Percentiles rank a stretch among this genome's conserved stretches.
Conservation (phyloP, 2,329 filamentous ascomycete species). For the Xylaria sp. region DNA sequence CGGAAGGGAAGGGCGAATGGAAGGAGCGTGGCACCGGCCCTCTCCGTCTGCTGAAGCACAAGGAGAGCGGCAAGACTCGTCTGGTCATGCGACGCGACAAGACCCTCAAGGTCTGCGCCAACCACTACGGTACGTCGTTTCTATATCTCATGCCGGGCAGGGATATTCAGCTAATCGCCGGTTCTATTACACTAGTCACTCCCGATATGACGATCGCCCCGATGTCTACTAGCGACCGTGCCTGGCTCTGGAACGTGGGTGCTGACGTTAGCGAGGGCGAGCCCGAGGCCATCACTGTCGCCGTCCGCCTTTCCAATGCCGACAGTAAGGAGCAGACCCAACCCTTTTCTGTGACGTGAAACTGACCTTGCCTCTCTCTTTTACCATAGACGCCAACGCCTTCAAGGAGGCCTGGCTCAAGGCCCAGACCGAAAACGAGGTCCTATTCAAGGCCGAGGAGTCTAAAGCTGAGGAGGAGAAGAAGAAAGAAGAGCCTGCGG, state of each 20-base stretch:
- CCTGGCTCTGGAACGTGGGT: slow-evolving; percentile 98
- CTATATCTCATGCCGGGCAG: background rate
- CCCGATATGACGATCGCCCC: slow-evolving; percentile 98
- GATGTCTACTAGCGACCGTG: slow-evolving; percentile 96
- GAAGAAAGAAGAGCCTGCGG: slow-evolving; percentile 23
- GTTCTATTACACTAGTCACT: slow-evolving; percentile 65
- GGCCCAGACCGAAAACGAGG: slow-evolving; percentile 95
- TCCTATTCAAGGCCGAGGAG: slow-evolving; percentile 62
- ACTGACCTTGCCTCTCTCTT: slow-evolving; percentile 31
- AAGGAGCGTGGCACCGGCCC: slow-evolving; percentile 99
- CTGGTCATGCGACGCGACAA: slow-evolving; percentile 99
- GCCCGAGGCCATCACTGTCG: slow-evolving; percentile 92
- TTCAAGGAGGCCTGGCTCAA: slow-evolving; percentile 99
- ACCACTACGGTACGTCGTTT: slow-evolving; percentile 86
- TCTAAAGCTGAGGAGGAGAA: slow-evolving; percentile 34
- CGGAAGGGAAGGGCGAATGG: slow-evolving; percentile 74
- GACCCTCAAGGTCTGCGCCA: slow-evolving; percentile 99
- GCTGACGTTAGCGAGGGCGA: slow-evolving; percentile 98
- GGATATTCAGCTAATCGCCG: slow-evolving; percentile 15
- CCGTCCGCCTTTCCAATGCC: slow-evolving; percentile 96
- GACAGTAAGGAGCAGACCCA: slow-evolving; percentile 71
- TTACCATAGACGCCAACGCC: slow-evolving; percentile 76
- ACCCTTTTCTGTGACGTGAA: slow-evolving; percentile 1
- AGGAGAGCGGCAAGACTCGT: slow-evolving; percentile 96
- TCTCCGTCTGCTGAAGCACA: slow-evolving; percentile 95